Evolutionary conservation across 2,329 filamentous ascomycete species (phyloP).

Genomic region (Penicillium sp.): DNA sequence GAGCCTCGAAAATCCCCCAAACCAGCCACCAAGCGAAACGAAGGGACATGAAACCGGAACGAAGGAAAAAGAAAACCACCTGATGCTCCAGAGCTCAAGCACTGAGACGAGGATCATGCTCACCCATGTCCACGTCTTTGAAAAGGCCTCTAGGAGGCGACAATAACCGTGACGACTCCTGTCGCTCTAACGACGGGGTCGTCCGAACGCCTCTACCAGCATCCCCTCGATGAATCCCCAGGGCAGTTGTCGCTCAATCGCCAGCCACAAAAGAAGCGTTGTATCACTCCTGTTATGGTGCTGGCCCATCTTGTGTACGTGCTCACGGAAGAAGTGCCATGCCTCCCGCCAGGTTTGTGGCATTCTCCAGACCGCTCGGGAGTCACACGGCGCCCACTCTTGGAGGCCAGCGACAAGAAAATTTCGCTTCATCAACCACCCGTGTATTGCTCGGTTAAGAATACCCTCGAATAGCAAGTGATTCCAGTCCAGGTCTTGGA

Average conservation of each 20-base stretch:
- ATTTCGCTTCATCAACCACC: background rate
- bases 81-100: background rate
- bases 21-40: background rate
- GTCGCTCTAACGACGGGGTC: background rate
- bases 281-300: too few relatives aligned
- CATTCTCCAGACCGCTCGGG: background rate
- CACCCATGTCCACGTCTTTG: background rate
- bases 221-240: background rate
- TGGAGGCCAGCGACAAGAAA: background rate
- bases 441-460: background rate
- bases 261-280: background rate
- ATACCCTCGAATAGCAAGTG: background rate
- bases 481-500: background rate
- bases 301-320: too few relatives aligned
- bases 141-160: background rate
- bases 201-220: background rate
- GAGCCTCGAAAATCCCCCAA: background rate
- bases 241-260: background rate
- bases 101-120: background rate
- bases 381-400: background rate
- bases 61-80: background rate
- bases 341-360: background rate
- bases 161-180: background rate
- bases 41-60: too few relatives aligned
- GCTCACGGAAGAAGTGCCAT: background rate